Evolutionary conservation across 78 protist species (phyloP), one percentile per base, ranked within the genome.

Genomic region (Dictyostelium intermedium): DNA sequence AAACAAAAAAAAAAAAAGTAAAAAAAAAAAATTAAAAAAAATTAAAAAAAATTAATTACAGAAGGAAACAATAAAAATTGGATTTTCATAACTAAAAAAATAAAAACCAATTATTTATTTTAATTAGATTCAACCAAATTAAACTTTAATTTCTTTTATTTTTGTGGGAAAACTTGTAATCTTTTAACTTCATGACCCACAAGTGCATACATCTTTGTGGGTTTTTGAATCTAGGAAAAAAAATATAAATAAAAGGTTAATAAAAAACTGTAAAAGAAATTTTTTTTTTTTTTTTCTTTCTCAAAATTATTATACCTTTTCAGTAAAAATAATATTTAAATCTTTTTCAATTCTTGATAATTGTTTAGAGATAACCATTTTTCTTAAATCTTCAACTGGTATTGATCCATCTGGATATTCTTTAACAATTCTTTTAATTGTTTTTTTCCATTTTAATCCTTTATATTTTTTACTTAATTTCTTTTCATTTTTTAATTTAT

Each of bases 201-300:
- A 2, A 72, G 8, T 5, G 47, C 37, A 34, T 72, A 72, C 9
- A 34, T 34, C 18, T 72, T 72, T 11, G 35, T 72, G 14, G 79
- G 79, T 72, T 72, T 34, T 34, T 72, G 39, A 32, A 72, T 72
- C 79, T 72, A n/a, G n/a, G n/a, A n/a, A n/a, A n/a, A n/a, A n/a
- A n/a, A n/a, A n/a, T n/a, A n/a, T n/a, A n/a, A n/a, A n/a, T n/a
- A n/a, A n/a, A n/a, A n/a, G n/a, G n/a, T n/a, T n/a, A n/a, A n/a
- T n/a, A n/a, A n/a, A n/a, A n/a, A n/a, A n/a, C n/a, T n/a, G n/a
- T n/a, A n/a, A n/a, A n/a, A n/a, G n/a, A n/a, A n/a, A 14, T 72
- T 27, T 27, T 11, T 66, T 66, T 27, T 66, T 66, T 9, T 27
- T 66, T 66, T 23, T 23, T 53, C 20, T 25, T 66, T 66, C 11